Base-by-base conservation (phyloP, 768 basidiomycete species). In the Suillus paluster region DNA sequence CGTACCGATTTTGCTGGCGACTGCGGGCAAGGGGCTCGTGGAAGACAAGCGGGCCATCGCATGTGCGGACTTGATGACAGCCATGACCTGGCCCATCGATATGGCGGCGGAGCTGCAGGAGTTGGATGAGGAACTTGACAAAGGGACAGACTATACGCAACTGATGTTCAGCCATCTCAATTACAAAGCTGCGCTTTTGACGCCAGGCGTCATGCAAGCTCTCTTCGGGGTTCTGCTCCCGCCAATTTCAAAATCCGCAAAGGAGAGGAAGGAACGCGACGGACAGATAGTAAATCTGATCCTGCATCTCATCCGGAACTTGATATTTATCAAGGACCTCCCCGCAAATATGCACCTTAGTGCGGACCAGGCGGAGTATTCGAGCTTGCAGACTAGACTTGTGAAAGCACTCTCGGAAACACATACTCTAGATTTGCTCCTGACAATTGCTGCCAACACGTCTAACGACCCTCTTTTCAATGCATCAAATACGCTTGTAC, bases 61-160 rank as follows among this genome's bases (percentile, higher is more conserved):
- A 1, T 91, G 89, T 65, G 89, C 88, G 9, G 97, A 99, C 72
- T 80, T 99, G 25, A 89, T 99, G 72, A 92, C 94, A 0, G 95
- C 96, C 0, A 93, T 99, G 92, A 99, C 97, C 1, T 99, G 97
- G 97, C 97, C 97, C 1, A 97, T 99, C 58, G 94, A 99, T 75
- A 81, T 99, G 64, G 92, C 94, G 1, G 92, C 94, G 69, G 97
- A 99, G 75, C 81, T 99, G 65, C 92, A 91, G 68, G 97, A 99
- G 70, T 86, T 98, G 58, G 84, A 86, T 67, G 92, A 95, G 48
- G 92, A 90, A 42, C 67, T 86, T 21, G 92, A 92, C 74, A 86
- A 84, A 63, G 86, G 89, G 19, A 86, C 93, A 17, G 97, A 99
- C 73, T 99, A 95, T 75, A 94, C 94, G 0, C 88, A 90, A 63